Evolutionary conservation across 495 filamentous ascomycete species (phyloP).

Genomic region (Talaromyces thailandensis): DNA sequence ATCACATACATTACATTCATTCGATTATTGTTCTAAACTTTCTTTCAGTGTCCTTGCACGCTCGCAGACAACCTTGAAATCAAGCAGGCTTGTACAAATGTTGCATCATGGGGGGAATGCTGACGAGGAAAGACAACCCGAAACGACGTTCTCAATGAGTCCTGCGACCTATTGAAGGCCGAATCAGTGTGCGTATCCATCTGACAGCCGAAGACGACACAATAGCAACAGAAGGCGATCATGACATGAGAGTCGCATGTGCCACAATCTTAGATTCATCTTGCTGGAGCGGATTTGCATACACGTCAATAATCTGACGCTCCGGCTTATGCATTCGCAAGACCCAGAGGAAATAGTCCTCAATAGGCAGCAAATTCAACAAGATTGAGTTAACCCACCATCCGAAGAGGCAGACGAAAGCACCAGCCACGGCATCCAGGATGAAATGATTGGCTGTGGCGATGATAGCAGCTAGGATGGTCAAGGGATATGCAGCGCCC

Average conservation of each 20-base stretch:
- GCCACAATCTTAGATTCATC: slow-evolving; percentile 13
- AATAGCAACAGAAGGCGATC: background rate
- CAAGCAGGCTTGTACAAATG: background rate
- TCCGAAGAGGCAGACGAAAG: slow-evolving; percentile 46
- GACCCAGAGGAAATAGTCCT: slow-evolving; percentile 58
- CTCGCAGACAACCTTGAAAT: background rate
- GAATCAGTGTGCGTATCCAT: background rate
- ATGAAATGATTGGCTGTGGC: slow-evolving; percentile 70
- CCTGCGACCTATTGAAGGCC: background rate
- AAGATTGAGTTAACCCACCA: slow-evolving; percentile 51
- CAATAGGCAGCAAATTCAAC: slow-evolving; percentile 50
- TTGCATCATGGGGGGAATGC: background rate
- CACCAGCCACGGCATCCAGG: slow-evolving; percentile 61
- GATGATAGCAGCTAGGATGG: slow-evolving; percentile 59
- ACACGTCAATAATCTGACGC: slow-evolving; percentile 12
- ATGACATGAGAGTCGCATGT: slow-evolving; percentile 7
- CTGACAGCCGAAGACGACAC: background rate
- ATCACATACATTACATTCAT: background rate
- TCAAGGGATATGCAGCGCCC: slow-evolving; percentile 54
- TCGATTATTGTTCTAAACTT: background rate
- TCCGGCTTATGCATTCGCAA: slow-evolving; percentile 55
- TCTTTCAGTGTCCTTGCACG: background rate
- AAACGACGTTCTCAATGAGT: background rate
- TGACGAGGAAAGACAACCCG: background rate
- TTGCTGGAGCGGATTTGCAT: slow-evolving; percentile 12